Conservation (phyloP, 148 eudicot species). For the Spergularia marina region DNA sequence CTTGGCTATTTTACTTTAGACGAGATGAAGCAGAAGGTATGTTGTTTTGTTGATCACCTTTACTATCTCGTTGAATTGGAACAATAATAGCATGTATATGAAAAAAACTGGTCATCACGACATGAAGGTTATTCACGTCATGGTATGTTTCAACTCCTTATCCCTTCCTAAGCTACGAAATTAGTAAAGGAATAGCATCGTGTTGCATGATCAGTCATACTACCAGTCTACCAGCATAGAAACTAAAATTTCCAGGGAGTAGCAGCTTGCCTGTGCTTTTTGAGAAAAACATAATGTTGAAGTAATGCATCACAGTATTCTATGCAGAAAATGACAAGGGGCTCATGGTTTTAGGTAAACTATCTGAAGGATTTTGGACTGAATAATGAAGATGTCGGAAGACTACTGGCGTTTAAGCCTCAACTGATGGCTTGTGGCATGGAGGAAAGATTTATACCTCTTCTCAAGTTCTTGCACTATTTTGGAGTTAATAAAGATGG, state of each 20-base stretch:
- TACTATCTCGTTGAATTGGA: not conserved
- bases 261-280: not conserved
- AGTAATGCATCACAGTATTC: slow-evolving; percentile 17
- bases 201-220: not conserved
- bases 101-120: not conserved
- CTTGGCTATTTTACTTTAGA: slow-evolving; percentile 75
- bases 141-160: not conserved
- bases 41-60: not conserved
- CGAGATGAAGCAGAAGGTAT: slow-evolving; percentile 90
- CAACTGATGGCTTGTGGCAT: slow-evolving; percentile 85
- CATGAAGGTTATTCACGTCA: not conserved
- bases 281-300: slow-evolving; percentile 4
- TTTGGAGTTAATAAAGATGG: slow-evolving; percentile 82
- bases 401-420: slow-evolving; percentile 76
- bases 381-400: slow-evolving; percentile 67
- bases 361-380: slow-evolving; percentile 90
- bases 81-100: not conserved
- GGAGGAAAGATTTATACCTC: slow-evolving; percentile 86
- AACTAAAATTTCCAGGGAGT: not conserved
- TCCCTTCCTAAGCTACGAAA: not conserved
- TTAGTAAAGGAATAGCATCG: not conserved
- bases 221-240: not conserved
- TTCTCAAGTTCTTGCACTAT: slow-evolving; percentile 84
- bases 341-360: slow-evolving; percentile 53
- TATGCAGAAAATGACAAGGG: slow-evolving; percentile 20